Base-by-base conservation (phyloP, 2,329 filamentous ascomycete genomes). In the Pezicula carpinea region DNA sequence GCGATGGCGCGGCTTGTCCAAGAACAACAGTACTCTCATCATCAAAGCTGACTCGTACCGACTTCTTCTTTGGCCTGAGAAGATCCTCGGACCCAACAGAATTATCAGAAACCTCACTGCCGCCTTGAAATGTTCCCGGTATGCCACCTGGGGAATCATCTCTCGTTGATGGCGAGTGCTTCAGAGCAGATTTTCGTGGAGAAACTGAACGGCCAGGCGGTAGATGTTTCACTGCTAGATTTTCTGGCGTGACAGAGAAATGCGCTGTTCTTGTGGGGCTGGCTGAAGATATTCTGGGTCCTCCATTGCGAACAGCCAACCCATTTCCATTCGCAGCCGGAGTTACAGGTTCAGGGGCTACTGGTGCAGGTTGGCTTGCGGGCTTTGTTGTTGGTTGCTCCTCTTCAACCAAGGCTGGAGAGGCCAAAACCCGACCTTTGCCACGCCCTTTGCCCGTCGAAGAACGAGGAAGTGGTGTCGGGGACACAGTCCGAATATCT, bases 21-120 rank as follows among this genome's bases (percentile, higher is more conserved):
- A 80, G 72, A 2, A 80, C 67, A 8, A 77, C 67, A 7, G 74
- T 77, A n/a, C 67, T 73, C 29, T 77, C 75, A 42, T 89, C 85
- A 53, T 89, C 84, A 60, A 90, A 96, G 67, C 89, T 96, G 39
- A 91, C 87, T 19, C 87, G 75, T 1, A 79, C 78, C 33, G 74
- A 77, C 64, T 85, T 89, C 66, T 82, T 89, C 49, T 79, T 72
- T 15, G 66, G 57, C 1, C 53, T 42, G 11, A 49, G 22, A 31
- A 49, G 44, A 4, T 59, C 56, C 8, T 62, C 59, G 5, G 56
- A 47, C 17, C 18, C 21, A 47, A 55, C 39, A 57, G 63, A 35
- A 10, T 38, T 47, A 46, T 75, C 72, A 3, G 73, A 76, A 3
- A 61, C 61, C 44, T 75, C 73, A 45, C 71, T 73, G 0, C 63